phyloP scores from a whole-genome alignment of 768 basidiomycete genomes.

The Termitomyces titanicus region DNA sequence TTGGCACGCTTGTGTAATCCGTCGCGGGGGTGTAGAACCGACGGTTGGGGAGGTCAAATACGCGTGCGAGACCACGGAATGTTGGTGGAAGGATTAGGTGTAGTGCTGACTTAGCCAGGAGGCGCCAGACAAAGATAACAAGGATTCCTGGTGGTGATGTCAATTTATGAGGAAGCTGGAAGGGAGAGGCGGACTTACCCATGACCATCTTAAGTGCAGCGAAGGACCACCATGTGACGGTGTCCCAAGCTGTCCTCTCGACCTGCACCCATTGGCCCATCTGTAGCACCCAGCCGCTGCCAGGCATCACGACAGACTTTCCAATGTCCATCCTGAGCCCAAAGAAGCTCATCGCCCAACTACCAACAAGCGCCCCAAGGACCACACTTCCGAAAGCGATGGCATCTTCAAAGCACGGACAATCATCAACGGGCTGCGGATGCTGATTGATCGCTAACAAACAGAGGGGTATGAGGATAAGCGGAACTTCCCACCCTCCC shows the following conservation, averaged over 20 bases:
- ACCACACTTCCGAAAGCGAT: constrained; percentile 89
- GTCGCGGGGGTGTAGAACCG: constrained; percentile 91
- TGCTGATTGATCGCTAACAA: constrained; percentile 82
- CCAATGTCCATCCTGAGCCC: constrained; percentile 31
- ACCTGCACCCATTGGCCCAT: constrained; percentile 30
- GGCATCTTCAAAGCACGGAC: constrained; percentile 97
- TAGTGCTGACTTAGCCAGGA: constrained; percentile 75
- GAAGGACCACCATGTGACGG: constrained; percentile 42
- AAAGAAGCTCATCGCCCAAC: constrained; percentile 56
- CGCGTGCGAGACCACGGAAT: constrained; percentile 70
- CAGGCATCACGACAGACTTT: constrained; percentile 47
- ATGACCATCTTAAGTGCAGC: constrained; percentile 44
- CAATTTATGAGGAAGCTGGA: background rate
- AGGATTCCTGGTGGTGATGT: constrained; percentile 51
- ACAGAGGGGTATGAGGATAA: constrained; percentile 56
- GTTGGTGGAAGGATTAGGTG: constrained; percentile 77
- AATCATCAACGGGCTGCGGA: constrained; percentile 93
- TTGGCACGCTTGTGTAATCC: constrained; percentile 72
- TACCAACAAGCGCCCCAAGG: constrained; percentile 64
- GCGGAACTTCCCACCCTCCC: constrained; percentile 55
- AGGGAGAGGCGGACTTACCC: constrained; percentile 25
- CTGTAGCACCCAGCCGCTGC: constrained; percentile 42
- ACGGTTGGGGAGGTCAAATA: constrained; percentile 73
- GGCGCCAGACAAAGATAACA: constrained; percentile 82
- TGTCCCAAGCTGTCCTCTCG: constrained; percentile 35